Evolutionary conservation across 2,329 filamentous ascomycete species (phyloP), one percentile per base, ranked within the genome.

Genomic region (Epichloe coenophiala): DNA sequence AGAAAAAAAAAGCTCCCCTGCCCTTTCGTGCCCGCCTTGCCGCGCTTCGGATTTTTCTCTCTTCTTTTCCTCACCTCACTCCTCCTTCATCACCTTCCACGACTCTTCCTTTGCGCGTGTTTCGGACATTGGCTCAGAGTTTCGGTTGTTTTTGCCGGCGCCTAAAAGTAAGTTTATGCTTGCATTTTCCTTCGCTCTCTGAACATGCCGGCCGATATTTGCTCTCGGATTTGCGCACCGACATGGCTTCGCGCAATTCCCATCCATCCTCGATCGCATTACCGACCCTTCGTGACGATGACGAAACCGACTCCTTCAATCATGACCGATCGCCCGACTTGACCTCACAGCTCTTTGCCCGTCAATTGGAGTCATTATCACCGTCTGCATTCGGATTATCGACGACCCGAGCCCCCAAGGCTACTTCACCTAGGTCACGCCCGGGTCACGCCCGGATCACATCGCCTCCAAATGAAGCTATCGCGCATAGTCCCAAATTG

Each of bases 161-260:
- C 71, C 65, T 66, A 75, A 75, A 74, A 75, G 72, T 75, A 65
- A 75, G 72, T 75, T 56, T 57, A 54, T 43, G 57, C 47, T 57
- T 57, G 17, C 31, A 36, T 36, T 9, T 52, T 19, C 42, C 31
- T 23, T 45, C 40, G 41, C 38, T 35, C 37, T 11, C 39, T 21
- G 19, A 19, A 17, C 15, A 12, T 31, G n/a, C 44, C 33, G 8
- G 19, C 44, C 33, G 8, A 43, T 39, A 17, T 23, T 36, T 39
- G 44, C 47, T 43, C 47, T 39, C n/a, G 21, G 47, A 36, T n/a
- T 42, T 15, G 9, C 41, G 42, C 17, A 33, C n/a, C 47, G 43
- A 48, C 41, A 8, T 39, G 51, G 33, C 39, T 17, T 38, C 45
- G 45, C 44, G 36, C 51, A 21, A 36, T 31, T 8, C 19, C 19